phyloP scores from a whole-genome alignment of 345 rosid genomes.

The sweet orange (Citrus sinensis) region DNA sequence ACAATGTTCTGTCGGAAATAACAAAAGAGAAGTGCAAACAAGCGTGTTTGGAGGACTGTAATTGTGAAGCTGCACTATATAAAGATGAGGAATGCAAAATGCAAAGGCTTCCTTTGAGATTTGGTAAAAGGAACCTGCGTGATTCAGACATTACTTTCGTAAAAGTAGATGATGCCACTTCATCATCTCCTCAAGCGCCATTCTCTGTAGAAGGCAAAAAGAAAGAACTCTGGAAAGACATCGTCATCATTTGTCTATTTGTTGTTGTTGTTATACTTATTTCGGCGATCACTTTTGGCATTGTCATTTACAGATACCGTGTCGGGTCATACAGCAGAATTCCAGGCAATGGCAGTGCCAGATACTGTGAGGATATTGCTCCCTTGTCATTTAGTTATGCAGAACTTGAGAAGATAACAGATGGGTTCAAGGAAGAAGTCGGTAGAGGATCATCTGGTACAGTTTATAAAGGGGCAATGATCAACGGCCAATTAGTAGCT shows the following conservation, averaged over 20 bases:
- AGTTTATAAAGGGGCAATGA: conserved; percentile 23
- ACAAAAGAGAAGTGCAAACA: conserved; percentile 10
- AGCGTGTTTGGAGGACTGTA: conserved; percentile 27
- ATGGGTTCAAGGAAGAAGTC: conserved; percentile 19
- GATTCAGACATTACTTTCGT: conserved; percentile 7
- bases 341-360: not conserved
- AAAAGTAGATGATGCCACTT: conserved; percentile 11
- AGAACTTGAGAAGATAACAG: conserved; percentile 12
- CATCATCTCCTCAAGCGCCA: too few relatives aligned
- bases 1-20: not conserved
- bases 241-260: not conserved
- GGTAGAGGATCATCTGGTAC: conserved; percentile 26
- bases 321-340: conserved; percentile 3
- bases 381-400: conserved; percentile 2
- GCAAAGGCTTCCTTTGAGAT: conserved; percentile 31
- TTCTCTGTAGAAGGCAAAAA: not conserved
- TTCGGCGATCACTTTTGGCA: not conserved
- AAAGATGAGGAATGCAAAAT: not conserved
- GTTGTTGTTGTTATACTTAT: not conserved
- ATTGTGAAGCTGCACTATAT: conserved; percentile 30
- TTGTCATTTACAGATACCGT: not conserved
- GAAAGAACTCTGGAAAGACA: not conserved
- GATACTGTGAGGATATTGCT: not conserved
- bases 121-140: not conserved
- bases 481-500: conserved; percentile 9